These are phyloP conservation scores for Terana coerulea DNA, from an alignment of 768 basidiomycete species.

Conservation along the genomic window DNA sequence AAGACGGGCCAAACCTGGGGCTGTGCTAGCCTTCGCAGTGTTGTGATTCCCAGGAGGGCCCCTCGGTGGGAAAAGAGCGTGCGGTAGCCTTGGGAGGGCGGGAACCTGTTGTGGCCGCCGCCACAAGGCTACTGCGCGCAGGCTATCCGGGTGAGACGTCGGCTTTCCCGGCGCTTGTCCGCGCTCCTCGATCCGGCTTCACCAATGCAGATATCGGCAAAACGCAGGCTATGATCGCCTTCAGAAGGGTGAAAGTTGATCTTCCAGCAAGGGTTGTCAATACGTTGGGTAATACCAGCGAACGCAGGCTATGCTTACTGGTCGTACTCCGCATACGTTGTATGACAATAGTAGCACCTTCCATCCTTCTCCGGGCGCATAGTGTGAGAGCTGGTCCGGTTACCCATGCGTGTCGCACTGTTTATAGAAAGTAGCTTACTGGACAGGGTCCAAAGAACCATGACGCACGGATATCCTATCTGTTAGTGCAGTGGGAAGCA, in stretches of 20 bases:
- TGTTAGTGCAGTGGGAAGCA: too few species aligned
- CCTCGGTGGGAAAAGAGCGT: slow-evolving; percentile 8
- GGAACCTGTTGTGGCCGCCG: slow-evolving; percentile 6
- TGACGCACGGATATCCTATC: too few species aligned
- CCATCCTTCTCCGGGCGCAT: too few species aligned
- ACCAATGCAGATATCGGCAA: slow-evolving; percentile 14
- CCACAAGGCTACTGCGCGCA: slow-evolving; percentile 5
- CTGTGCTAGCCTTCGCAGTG: not conserved
- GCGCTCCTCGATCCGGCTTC: slow-evolving; percentile 7
- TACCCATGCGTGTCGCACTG: too few species aligned
- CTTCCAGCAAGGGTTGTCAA: too few species aligned
- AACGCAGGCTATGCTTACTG: too few species aligned
- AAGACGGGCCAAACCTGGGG: not conserved
- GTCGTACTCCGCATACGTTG: too few species aligned
- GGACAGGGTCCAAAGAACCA: too few species aligned
- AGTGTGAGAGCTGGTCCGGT: too few species aligned
- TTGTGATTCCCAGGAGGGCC: slow-evolving; percentile 8
- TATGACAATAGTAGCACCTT: too few species aligned
- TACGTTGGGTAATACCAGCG: too few species aligned
- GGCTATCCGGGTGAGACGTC: not conserved
- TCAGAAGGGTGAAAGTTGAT: not conserved
- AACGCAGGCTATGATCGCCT: slow-evolving; percentile 8
- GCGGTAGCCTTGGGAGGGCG: slow-evolving; percentile 8
- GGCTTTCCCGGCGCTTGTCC: not conserved
- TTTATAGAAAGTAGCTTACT: too few species aligned